A percentile compares a stretch with the other conserved stretches of the same genome.
Conservation (phyloP, 2,329 filamentous ascomycete genomes). For the Microdochium trichocladiopsis region DNA sequence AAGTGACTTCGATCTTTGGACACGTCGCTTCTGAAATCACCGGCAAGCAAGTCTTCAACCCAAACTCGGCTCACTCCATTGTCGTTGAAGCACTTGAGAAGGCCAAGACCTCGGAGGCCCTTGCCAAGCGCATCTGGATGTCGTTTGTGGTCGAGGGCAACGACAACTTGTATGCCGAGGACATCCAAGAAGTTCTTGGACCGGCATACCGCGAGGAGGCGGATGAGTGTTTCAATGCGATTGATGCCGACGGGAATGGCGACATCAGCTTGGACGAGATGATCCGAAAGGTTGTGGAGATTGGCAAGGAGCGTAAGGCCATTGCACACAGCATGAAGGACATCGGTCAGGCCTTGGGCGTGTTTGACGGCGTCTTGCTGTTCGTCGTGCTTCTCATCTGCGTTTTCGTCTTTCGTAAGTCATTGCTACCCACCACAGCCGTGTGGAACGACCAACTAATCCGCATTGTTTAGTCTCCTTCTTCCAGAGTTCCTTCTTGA, state of each 20-base stretch:
- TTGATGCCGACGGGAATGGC: slow-evolving; percentile 85
- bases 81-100: slow-evolving; percentile 87
- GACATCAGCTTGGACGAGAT: slow-evolving; percentile 96
- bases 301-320: slow-evolving; percentile 79
- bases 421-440: neutral
- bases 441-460: slow-evolving; percentile 5
- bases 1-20: slow-evolving; percentile 87
- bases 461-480: slow-evolving; percentile 56
- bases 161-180: slow-evolving; percentile 71
- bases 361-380: slow-evolving; percentile 80
- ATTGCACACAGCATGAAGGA: slow-evolving; percentile 94
- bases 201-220: slow-evolving; percentile 67
- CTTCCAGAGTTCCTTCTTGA: slow-evolving; percentile 78
- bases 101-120: slow-evolving; percentile 75
- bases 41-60: slow-evolving; percentile 91
- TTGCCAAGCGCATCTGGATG: slow-evolving; percentile 96
- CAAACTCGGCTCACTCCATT: slow-evolving; percentile 81
- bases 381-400: slow-evolving; percentile 74
- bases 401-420: slow-evolving; percentile 73
- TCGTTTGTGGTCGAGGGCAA: slow-evolving; percentile 90
- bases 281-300: slow-evolving; percentile 78
- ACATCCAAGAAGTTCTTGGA: slow-evolving; percentile 84
- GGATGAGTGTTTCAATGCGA: slow-evolving; percentile 72
- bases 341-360: slow-evolving; percentile 87
- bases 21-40: slow-evolving; percentile 93